These are phyloP conservation scores for Sonneratia alba DNA, from an alignment of 345 rosid species.

Conservation along the genomic window DNA sequence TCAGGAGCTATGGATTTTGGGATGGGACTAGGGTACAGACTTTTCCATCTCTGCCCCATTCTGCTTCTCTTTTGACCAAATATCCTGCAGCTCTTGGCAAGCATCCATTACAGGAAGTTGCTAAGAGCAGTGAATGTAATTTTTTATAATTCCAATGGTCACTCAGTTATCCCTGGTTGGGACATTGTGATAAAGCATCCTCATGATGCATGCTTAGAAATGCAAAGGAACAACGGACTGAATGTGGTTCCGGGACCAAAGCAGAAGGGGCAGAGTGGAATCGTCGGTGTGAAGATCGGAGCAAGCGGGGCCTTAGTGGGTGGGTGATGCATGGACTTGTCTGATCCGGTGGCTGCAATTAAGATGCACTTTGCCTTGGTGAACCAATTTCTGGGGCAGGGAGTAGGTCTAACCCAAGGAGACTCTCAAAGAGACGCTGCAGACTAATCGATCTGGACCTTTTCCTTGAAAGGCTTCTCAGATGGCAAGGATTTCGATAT, in stretches of 20 bases:
- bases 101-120: constrained; percentile 5
- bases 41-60: constrained; percentile 32
- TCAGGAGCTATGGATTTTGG: constrained; percentile 72
- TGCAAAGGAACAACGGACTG: constrained; percentile 34
- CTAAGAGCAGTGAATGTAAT: constrained; percentile 21
- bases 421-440: neutral
- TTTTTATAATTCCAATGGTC: constrained; percentile 16
- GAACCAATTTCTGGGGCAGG: constrained; percentile 26
- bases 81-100: constrained; percentile 25
- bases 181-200: constrained; percentile 35
- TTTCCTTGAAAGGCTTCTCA: neutral
- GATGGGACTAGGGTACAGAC: constrained; percentile 76
- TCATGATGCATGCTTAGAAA: constrained; percentile 29
- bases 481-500: neutral
- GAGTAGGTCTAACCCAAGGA: neutral
- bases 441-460: neutral
- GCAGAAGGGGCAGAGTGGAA: constrained; percentile 39
- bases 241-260: constrained; percentile 23
- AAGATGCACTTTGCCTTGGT: constrained; percentile 40
- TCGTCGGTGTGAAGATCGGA: constrained; percentile 39
- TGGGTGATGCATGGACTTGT: constrained; percentile 27
- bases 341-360: constrained; percentile 57
- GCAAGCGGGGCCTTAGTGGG: constrained; percentile 27
- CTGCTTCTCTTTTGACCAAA: constrained; percentile 28
- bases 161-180: constrained; percentile 22